A percentile compares a stretch with the other conserved stretches of the same genome.
These are phyloP conservation scores for Juncus effusus DNA, from an alignment of 176 grass and related monocot genomes.

Conservation along the genomic window DNA sequence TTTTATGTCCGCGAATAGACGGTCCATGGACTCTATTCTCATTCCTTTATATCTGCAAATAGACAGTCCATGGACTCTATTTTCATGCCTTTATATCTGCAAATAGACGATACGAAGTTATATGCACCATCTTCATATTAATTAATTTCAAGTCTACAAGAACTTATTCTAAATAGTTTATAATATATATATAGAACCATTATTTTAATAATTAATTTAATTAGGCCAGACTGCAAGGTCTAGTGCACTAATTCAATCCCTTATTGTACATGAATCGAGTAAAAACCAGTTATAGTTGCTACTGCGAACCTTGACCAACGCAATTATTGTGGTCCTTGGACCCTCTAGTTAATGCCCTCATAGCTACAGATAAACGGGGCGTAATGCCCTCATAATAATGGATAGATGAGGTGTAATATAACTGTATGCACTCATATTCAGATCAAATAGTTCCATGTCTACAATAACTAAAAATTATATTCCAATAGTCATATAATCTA, in stretches of 20 bases:
- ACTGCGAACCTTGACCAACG: conserved; percentile 71
- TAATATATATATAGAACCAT: too few species aligned
- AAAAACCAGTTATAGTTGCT: conserved; percentile 81
- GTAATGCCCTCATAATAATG: neutral
- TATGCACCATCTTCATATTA: conserved; percentile 77
- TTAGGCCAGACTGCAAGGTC: conserved; percentile 55
- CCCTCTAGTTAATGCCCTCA: conserved; percentile 61
- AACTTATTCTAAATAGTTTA: too few species aligned
- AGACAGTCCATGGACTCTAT: too few species aligned
- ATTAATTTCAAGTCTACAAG: too few species aligned
- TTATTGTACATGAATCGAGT: conserved; percentile 60
- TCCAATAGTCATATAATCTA: too few species aligned
- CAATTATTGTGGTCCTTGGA: conserved; percentile 77
- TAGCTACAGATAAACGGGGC: conserved; percentile 22
- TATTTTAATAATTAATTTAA: conserved; percentile 3
- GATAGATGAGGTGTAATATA: conserved; percentile 62
- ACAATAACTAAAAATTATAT: too few species aligned
- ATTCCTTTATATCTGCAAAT: too few species aligned
- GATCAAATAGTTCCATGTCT: too few species aligned
- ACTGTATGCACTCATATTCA: conserved; percentile 90
- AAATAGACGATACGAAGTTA: neutral
- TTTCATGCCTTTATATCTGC: conserved; percentile 47
- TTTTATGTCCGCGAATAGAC: conserved; percentile 43
- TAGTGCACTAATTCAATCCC: conserved; percentile 63
- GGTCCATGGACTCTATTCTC: too few species aligned